phyloP scores from a whole-genome alignment of 129 eudicot species.

The Tagetes erecta region DNA sequence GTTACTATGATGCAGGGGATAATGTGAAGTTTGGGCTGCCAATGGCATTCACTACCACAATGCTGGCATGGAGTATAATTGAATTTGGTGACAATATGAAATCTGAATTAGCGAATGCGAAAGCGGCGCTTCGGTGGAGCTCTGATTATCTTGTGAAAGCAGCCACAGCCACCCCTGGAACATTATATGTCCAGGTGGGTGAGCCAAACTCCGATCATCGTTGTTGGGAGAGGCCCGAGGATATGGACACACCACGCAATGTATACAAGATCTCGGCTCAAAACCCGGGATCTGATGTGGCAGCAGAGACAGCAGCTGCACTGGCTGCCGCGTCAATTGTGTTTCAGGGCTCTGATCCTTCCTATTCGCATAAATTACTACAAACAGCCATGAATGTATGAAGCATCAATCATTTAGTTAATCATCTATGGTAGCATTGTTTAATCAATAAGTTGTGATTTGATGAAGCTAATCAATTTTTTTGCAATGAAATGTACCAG shows the following conservation, averaged over 20 bases:
- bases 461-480: slow-evolving; percentile 1
- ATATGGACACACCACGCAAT: slow-evolving; percentile 89
- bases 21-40: slow-evolving; percentile 92
- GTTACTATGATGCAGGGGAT: slow-evolving; percentile 96
- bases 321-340: slow-evolving; percentile 88
- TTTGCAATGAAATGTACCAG: slow-evolving; percentile 34
- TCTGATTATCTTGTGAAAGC: slow-evolving; percentile 90
- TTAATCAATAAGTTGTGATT: not conserved
- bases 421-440: not conserved
- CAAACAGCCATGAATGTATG: slow-evolving; percentile 65
- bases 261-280: slow-evolving; percentile 74
- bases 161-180: slow-evolving; percentile 70
- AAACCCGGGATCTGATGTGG: slow-evolving; percentile 96
- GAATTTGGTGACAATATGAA: slow-evolving; percentile 78
- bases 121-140: slow-evolving; percentile 82
- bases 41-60: slow-evolving; percentile 89
- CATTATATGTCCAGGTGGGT: slow-evolving; percentile 88
- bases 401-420: not conserved
- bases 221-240: slow-evolving; percentile 98
- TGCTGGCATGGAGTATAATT: slow-evolving; percentile 88
- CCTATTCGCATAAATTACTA: slow-evolving; percentile 64
- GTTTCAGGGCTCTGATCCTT: slow-evolving; percentile 76
- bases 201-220: slow-evolving; percentile 73
- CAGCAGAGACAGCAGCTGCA: slow-evolving; percentile 97
- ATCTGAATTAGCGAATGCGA: slow-evolving; percentile 58